A percentile compares a stretch with the other conserved stretches of the same genome.
These are phyloP conservation scores for Crassisporium funariophilum DNA, from an alignment of 768 basidiomycete species.

Conservation along the genomic window DNA sequence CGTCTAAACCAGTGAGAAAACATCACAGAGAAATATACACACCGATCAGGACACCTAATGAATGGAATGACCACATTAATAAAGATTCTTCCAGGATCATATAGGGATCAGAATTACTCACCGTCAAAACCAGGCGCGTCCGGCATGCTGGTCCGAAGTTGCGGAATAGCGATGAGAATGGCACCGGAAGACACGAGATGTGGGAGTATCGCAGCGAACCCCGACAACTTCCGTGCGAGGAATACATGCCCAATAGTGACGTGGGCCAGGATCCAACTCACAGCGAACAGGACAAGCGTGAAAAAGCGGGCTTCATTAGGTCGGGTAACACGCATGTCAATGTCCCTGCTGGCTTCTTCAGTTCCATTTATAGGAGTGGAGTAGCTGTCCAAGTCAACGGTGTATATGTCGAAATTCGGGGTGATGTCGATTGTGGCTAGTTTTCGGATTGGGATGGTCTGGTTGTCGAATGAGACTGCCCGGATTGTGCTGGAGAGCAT, in stretches of 20 bases:
- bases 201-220: slow-evolving; percentile 33
- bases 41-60: slow-evolving; percentile 54
- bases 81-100: no score
- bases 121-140: slow-evolving; percentile 56
- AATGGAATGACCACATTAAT: no score
- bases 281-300: slow-evolving; percentile 45
- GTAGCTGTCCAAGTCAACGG: slow-evolving; percentile 37
- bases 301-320: slow-evolving; percentile 48
- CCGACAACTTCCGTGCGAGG: slow-evolving; percentile 38
- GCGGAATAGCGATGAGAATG: slow-evolving; percentile 49
- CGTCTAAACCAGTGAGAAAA: background rate
- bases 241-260: slow-evolving; percentile 48
- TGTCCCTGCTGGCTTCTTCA: slow-evolving; percentile 39
- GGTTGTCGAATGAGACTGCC: slow-evolving; percentile 34
- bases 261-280: slow-evolving; percentile 60
- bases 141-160: slow-evolving; percentile 56
- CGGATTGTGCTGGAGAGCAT: slow-evolving; percentile 50
- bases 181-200: slow-evolving; percentile 42
- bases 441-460: slow-evolving; percentile 43
- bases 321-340: slow-evolving; percentile 46
- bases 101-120: no score
- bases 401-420: slow-evolving; percentile 47
- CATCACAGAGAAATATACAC: slow-evolving; percentile 9
- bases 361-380: slow-evolving; percentile 22
- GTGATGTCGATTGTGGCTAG: slow-evolving; percentile 45